Evolutionary conservation across 2,329 filamentous ascomycete species (phyloP).

Genomic region (Didymella sp.): DNA sequence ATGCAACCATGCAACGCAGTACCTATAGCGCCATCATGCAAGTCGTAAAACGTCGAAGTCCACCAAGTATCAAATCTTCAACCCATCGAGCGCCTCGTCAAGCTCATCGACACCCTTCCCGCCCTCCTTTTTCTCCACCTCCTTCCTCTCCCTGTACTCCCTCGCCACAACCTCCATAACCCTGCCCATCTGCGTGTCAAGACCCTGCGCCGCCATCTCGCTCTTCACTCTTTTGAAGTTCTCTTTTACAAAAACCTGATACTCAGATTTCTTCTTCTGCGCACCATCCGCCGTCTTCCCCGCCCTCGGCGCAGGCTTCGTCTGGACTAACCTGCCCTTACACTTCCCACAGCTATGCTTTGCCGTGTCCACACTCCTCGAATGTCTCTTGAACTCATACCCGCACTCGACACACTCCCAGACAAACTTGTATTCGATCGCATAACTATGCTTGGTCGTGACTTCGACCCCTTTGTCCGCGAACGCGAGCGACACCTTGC

Average conservation of each 20-base stretch:
- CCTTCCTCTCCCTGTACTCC: slow-evolving; percentile 63
- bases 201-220: slow-evolving; percentile 58
- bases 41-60: not conserved
- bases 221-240: slow-evolving; percentile 64
- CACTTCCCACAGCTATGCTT: slow-evolving; percentile 81
- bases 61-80: slow-evolving; percentile 21
- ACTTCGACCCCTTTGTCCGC: slow-evolving; percentile 71
- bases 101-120: slow-evolving; percentile 18
- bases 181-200: slow-evolving; percentile 60
- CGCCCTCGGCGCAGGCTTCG: slow-evolving; percentile 74
- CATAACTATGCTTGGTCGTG: slow-evolving; percentile 88
- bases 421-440: slow-evolving; percentile 90
- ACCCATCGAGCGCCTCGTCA: slow-evolving; percentile 33
- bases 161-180: slow-evolving; percentile 73
- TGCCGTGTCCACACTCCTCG: slow-evolving; percentile 77
- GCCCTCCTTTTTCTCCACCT: slow-evolving; percentile 19
- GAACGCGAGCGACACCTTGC: slow-evolving; percentile 64
- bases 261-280: slow-evolving; percentile 54
- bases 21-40: not conserved
- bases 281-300: slow-evolving; percentile 19
- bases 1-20: not conserved
- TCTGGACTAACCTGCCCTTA: slow-evolving; percentile 72
- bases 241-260: slow-evolving; percentile 68
- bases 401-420: slow-evolving; percentile 79
- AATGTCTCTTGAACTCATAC: slow-evolving; percentile 80